These are phyloP conservation scores for Cyclotella kingstonii DNA, from an alignment of 108 stramenopile species.

Conservation along the genomic window DNA sequence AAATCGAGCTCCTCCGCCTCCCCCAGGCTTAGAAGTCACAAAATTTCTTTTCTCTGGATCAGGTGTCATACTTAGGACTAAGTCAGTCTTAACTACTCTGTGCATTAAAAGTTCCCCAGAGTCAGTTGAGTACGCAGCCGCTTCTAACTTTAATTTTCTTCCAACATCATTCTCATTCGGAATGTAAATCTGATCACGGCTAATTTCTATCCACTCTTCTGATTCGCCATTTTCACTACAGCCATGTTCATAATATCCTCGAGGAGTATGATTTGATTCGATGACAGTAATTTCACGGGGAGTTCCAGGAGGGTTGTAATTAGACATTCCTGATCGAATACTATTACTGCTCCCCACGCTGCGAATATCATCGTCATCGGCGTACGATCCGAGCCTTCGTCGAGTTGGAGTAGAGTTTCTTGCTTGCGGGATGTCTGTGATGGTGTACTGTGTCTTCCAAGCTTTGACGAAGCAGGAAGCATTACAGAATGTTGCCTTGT, in stretches of 20 bases:
- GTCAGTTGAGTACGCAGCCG: constrained; percentile 76
- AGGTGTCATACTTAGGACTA: constrained; percentile 78
- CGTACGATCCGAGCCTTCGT: constrained; percentile 26
- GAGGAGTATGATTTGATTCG: constrained; percentile 38
- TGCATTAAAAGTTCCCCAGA: constrained; percentile 84
- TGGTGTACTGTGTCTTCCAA: constrained; percentile 89
- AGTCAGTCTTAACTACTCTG: constrained; percentile 84
- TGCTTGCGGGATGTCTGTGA: constrained; percentile 44
- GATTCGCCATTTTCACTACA: constrained; percentile 44
- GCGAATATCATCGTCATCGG: constrained; percentile 39
- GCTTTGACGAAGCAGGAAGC: constrained; percentile 81
- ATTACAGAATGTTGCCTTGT: constrained; percentile 86
- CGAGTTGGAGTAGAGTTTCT: constrained; percentile 27
- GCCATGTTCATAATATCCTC: constrained; percentile 20
- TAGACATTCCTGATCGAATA: constrained; percentile 17
- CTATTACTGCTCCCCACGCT: constrained; percentile 38
- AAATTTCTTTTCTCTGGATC: constrained; percentile 79
- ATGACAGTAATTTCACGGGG: constrained; percentile 49
- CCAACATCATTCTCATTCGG: constrained; percentile 77
- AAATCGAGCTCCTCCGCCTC: constrained; percentile 76
- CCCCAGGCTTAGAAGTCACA: constrained; percentile 64
- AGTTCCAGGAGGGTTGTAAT: constrained; percentile 46
- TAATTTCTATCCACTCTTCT: constrained; percentile 77
- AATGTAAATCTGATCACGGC: constrained; percentile 75
- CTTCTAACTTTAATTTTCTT: constrained; percentile 78